Conservation (phyloP, 208 protist genomes). For the Acanthamoeba royreba region DNA sequence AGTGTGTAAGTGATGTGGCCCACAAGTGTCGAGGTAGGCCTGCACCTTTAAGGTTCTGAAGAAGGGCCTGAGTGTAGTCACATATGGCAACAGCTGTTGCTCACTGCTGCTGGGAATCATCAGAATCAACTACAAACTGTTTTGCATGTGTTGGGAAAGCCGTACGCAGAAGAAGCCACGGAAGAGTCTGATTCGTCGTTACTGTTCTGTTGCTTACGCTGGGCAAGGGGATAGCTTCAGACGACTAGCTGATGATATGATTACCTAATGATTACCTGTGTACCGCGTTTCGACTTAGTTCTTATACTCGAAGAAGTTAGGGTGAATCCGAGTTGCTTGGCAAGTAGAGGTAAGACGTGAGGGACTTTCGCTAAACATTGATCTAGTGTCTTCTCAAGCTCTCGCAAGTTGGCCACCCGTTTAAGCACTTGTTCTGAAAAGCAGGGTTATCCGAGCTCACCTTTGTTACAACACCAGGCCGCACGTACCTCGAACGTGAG, state of each 20-base stretch:
- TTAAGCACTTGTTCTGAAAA: background rate
- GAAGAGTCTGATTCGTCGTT: no score
- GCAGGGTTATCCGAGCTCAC: background rate
- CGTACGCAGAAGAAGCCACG: no score
- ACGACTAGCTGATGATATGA: no score
- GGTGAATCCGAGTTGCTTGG: background rate
- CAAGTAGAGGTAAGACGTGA: background rate
- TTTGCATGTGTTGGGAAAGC: background rate
- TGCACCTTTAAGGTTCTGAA: background rate
- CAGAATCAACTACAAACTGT: background rate
- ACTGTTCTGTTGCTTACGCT: no score
- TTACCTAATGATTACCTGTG: background rate
- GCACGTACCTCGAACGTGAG: background rate
- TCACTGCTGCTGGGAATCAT: background rate
- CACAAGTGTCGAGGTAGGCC: background rate
- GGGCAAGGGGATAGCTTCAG: no score
- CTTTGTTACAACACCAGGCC: background rate
- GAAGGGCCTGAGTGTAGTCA: background rate
- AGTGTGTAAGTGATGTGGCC: no score
- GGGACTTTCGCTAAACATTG: background rate
- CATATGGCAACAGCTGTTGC: background rate
- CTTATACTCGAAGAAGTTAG: background rate
- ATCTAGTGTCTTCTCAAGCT: background rate
- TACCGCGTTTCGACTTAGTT: no score
- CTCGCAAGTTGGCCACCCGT: background rate